phyloP scores from a whole-genome alignment of 139 green algal genomes.

The Chlorella vulgaris region DNA sequence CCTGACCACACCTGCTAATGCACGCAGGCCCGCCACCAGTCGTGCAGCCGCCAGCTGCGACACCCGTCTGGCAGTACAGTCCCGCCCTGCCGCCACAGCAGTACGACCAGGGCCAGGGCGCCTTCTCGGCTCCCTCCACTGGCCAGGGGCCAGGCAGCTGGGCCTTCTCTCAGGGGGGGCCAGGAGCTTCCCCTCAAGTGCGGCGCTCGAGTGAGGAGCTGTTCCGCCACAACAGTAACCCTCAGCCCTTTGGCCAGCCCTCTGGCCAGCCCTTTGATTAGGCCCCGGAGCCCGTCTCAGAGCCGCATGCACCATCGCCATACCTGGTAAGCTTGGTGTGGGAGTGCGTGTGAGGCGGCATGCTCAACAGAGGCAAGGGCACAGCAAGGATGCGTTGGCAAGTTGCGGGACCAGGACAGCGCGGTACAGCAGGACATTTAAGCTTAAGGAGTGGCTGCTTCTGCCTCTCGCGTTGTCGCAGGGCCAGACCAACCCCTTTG shows the following conservation, averaged over 20 bases:
- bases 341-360: too few species aligned
- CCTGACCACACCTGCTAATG: neutral
- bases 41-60: neutral
- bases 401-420: too few species aligned
- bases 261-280: neutral
- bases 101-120: neutral
- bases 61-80: neutral
- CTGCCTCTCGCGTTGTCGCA: too few species aligned
- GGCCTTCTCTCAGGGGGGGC: neutral
- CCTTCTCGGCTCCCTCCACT: neutral
- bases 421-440: too few species aligned
- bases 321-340: neutral
- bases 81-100: too few species aligned
- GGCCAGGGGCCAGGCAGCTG: neutral
- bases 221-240: neutral
- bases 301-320: neutral
- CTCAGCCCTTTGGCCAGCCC: neutral
- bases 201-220: neutral
- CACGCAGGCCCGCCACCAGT: neutral
- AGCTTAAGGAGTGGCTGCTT: too few species aligned
- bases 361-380: too few species aligned
- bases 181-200: too few species aligned
- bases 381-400: too few species aligned
- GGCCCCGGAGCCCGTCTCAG: neutral
- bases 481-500: constrained; percentile 25